Evolutionary conservation across 2,329 filamentous ascomycete species (phyloP).

Genomic region (Ophiocordyceps australis): DNA sequence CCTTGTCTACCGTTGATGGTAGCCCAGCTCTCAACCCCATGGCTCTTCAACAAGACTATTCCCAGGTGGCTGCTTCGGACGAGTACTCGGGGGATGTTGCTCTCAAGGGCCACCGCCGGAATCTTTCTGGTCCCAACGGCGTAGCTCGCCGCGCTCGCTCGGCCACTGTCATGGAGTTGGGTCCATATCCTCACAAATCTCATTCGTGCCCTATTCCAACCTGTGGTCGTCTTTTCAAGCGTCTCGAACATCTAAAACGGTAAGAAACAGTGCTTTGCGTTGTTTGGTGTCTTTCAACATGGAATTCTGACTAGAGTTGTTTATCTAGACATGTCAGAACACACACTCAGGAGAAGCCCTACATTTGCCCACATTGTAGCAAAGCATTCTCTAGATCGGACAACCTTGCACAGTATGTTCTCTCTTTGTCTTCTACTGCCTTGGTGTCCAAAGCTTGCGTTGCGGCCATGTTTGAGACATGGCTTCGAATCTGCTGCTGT

Average conservation of each 20-base stretch:
- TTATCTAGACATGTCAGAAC: constrained; percentile 92
- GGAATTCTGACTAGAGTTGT: constrained; percentile 7
- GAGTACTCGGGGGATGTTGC: constrained; percentile 32
- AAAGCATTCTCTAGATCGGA: constrained; percentile 98
- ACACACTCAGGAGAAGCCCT: constrained; percentile 97
- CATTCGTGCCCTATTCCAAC: constrained; percentile 99
- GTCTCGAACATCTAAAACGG: constrained; percentile 97
- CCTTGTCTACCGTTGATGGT: constrained; percentile 67
- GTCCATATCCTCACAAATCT: constrained; percentile 92
- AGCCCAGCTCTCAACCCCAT: constrained; percentile 58
- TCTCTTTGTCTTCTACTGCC: constrained; percentile 18
- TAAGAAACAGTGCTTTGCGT: constrained; percentile 49
- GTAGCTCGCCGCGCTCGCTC: constrained; percentile 81
- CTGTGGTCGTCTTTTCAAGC: constrained; percentile 94
- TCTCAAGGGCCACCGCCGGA: constrained; percentile 34
- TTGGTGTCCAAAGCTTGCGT: constrained; percentile 8
- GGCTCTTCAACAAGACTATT: constrained; percentile 53
- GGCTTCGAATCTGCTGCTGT: too few relatives aligned
- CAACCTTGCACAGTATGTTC: constrained; percentile 85
- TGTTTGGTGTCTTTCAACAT: constrained; percentile 9
- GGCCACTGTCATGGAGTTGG: constrained; percentile 90
- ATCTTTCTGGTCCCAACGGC: constrained; percentile 53
- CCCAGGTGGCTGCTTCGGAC: constrained; percentile 44
- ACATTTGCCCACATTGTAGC: constrained; percentile 93
- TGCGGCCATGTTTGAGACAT: too few relatives aligned